Evolutionary conservation across 345 rosid genomes (phyloP), one percentile per base, ranked within the genome.

Genomic region (Sonneratia alba): DNA sequence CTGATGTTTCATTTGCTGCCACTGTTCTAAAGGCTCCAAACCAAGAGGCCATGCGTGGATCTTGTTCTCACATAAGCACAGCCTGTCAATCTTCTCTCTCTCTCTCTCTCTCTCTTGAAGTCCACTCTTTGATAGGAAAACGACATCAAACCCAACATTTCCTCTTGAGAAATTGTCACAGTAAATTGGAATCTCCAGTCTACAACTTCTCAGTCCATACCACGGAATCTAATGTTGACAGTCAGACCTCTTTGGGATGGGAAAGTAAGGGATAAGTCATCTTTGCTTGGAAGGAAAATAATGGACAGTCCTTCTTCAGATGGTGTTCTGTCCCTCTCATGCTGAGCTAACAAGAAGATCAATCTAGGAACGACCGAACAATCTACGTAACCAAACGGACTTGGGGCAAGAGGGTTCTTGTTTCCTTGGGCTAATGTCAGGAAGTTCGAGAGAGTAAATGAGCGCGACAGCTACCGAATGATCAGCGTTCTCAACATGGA

Each of bases 321-420:
- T 32, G 66, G 38, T 62, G 66, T 27, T 12, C 24, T 14, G 66
- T 62, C 66, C 66, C 66, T 62, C 19, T 62, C 66, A 62, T 14
- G 66, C 27, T 15, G 66, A 62, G 4, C 66, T 3, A 62, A 53
- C 51, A 47, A 47, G 51, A 40, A 8, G 14, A 47, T 13, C 9
- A 53, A 53, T 53, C 59, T 11, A 48, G 53, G 18, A 12, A 48
- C 14, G 53, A 48, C 53, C 53, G 16, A 40, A 48, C 53, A 48
- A 48, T 48, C 53, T 4, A 13, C 53, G 14, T 11, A 15, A 48
- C 53, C 43, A 40, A 40, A 40, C 43, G 9, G 43, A 40, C 43
- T 8, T 40, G 7, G 9, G 43, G 9, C 53, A 48, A 48, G 18
- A 14, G 13, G 9, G 53, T 48, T 48, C 53, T 13, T 48, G 53